A percentile compares a stretch with the other conserved stretches of the same genome.
Conservation (phyloP, 306 rosid species). For the Vigna reflexopilosa region DNA sequence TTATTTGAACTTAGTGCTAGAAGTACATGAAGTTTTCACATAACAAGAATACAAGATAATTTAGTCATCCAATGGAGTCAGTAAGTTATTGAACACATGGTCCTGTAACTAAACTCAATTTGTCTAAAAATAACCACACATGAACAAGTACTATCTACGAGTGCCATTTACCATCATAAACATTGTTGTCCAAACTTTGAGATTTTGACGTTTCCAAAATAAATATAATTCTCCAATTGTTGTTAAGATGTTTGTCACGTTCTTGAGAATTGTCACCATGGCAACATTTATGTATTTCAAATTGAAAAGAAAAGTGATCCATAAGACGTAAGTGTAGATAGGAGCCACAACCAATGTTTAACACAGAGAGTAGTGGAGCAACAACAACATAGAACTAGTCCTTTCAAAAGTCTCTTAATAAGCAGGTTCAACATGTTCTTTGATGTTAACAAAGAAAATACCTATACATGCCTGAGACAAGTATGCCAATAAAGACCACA, state of each 20-base stretch:
- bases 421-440: slow-evolving; percentile 8
- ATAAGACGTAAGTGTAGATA: slow-evolving; percentile 22
- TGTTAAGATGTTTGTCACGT: slow-evolving; percentile 81
- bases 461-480: slow-evolving; percentile 93
- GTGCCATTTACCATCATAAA: slow-evolving; percentile 69
- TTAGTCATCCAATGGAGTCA: slow-evolving; percentile 1
- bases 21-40: slow-evolving; percentile 3
- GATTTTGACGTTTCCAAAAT: slow-evolving; percentile 74
- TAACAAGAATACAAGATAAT: background rate
- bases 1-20: slow-evolving; percentile 15
- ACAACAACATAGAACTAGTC: slow-evolving; percentile 9
- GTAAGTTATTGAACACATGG: background rate
- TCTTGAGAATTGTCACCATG: slow-evolving; percentile 97
- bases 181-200: slow-evolving; percentile 92
- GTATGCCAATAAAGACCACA: slow-evolving; percentile 88
- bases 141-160: slow-evolving; percentile 9
- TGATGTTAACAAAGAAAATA: slow-evolving; percentile 34
- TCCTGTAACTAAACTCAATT: slow-evolving; percentile 19
- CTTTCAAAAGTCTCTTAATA: slow-evolving; percentile 25
- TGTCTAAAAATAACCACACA: slow-evolving; percentile 16
- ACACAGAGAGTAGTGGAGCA: slow-evolving; percentile 9
- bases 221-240: slow-evolving; percentile 85
- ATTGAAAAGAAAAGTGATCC: slow-evolving; percentile 58
- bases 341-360: slow-evolving; percentile 9
- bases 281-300: slow-evolving; percentile 86